phyloP scores from a whole-genome alignment of 495 filamentous ascomycete genomes.

The Lasiosphaeria hispida region DNA sequence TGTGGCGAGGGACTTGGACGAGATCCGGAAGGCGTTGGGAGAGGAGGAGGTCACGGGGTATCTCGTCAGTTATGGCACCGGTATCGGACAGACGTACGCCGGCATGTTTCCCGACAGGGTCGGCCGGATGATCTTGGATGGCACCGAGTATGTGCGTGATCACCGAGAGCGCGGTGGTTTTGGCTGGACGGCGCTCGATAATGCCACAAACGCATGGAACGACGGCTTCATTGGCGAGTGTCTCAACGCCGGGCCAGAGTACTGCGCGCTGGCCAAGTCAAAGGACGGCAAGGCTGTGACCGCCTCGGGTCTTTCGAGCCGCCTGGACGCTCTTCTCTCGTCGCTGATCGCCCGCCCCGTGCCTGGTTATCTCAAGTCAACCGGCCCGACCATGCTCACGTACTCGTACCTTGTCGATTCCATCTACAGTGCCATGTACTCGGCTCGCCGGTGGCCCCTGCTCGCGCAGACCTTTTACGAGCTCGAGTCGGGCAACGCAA shows the following conservation, averaged over 20 bases:
- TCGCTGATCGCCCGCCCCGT: conserved; percentile 37
- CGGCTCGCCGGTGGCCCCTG: conserved; percentile 38
- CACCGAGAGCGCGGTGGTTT: conserved; percentile 44
- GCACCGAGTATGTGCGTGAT: conserved; percentile 49
- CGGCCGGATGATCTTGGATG: conserved; percentile 48
- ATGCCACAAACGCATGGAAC: conserved; percentile 45
- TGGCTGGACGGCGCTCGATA: conserved; percentile 46
- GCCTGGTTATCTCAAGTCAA: conserved; percentile 31
- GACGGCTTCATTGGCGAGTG: conserved; percentile 51
- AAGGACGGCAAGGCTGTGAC: conserved; percentile 31
- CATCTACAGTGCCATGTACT: conserved; percentile 43
- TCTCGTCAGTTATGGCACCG: conserved; percentile 68
- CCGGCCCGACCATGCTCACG: conserved; percentile 42
- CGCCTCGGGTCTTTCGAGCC: conserved; percentile 29
- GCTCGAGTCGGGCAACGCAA: conserved; percentile 43
- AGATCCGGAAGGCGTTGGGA: conserved; percentile 48
- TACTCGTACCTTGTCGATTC: conserved; percentile 38
- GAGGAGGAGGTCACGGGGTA: conserved; percentile 57
- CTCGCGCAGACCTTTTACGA: conserved; percentile 40
- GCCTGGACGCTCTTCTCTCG: conserved; percentile 35
- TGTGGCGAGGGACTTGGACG: conserved; percentile 49
- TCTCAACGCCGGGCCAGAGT: conserved; percentile 41
- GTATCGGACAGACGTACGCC: conserved; percentile 59
- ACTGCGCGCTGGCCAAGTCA: conserved; percentile 41
- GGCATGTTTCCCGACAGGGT: conserved; percentile 48